phyloP scores from a whole-genome alignment of 1,284 basidiomycete species.

The Pseudozyma thailandica region DNA sequence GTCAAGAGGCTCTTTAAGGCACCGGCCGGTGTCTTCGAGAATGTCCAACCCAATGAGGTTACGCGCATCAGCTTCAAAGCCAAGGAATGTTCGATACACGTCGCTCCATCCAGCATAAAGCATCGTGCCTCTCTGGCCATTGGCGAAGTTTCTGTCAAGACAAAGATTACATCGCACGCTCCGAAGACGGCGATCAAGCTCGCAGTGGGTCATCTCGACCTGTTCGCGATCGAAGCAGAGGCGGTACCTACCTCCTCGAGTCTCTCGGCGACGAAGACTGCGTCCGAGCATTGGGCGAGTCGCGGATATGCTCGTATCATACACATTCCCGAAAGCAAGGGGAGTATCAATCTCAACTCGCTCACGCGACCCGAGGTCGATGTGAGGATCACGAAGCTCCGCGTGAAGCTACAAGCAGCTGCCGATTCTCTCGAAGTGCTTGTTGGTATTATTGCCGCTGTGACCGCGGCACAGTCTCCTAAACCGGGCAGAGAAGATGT shows the following conservation, averaged over 20 bases:
- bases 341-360: slow-evolving; percentile 38
- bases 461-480: background rate
- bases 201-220: slow-evolving; percentile 26
- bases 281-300: slow-evolving; percentile 40
- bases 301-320: slow-evolving; percentile 41
- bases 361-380: slow-evolving; percentile 59
- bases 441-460: slow-evolving; percentile 10
- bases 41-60: slow-evolving; percentile 88
- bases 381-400: slow-evolving; percentile 46
- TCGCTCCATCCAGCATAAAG: slow-evolving; percentile 21
- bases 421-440: slow-evolving; percentile 53
- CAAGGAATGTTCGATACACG: slow-evolving; percentile 31
- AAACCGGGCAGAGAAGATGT: background rate
- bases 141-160: slow-evolving; percentile 47
- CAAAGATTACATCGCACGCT: slow-evolving; percentile 52
- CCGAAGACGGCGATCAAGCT: slow-evolving; percentile 50
- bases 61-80: slow-evolving; percentile 73
- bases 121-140: slow-evolving; percentile 44
- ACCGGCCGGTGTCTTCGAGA: slow-evolving; percentile 91
- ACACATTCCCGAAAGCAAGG: slow-evolving; percentile 68
- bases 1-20: slow-evolving; percentile 79
- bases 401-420: slow-evolving; percentile 42
- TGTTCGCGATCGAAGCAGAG: slow-evolving; percentile 35
- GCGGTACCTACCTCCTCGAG: background rate
- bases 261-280: slow-evolving; percentile 4